Conservation (phyloP, 371 early-diverging fungal species). For the Syncephalastrum contaminatum region DNA sequence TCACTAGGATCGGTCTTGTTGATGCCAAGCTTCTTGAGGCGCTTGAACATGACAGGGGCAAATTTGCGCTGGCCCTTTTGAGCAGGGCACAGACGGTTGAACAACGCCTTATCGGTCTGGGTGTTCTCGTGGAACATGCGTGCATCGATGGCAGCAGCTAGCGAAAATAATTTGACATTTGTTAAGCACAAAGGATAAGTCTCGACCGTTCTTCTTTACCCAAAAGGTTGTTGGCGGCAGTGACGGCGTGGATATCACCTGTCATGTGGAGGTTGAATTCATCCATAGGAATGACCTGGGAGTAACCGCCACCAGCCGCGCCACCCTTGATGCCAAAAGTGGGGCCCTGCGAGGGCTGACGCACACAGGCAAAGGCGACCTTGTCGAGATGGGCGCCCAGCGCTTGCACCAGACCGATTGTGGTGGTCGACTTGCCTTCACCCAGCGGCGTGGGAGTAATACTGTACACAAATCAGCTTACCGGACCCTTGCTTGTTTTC, state of each 20-base stretch:
- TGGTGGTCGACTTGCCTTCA: conserved; percentile 97
- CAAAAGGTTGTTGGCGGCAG: conserved; percentile 92
- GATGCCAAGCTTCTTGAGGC: conserved; percentile 84
- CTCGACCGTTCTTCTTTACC: conserved; percentile 4
- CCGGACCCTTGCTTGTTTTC: not conserved
- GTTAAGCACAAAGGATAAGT: no score
- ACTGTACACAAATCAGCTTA: conserved; percentile 23
- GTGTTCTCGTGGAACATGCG: conserved; percentile 96
- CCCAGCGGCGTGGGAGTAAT: conserved; percentile 98
- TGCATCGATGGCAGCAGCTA: conserved; percentile 97
- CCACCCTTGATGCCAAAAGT: conserved; percentile 99
- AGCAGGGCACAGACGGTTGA: conserved; percentile 85
- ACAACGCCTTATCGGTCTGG: conserved; percentile 83
- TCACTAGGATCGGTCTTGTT: conserved; percentile 73
- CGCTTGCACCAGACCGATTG: conserved; percentile 93
- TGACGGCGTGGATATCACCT: conserved; percentile 96
- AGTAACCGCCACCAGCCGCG: conserved; percentile 97
- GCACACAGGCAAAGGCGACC: conserved; percentile 91
- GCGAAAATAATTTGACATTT: not conserved
- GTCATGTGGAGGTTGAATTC: conserved; percentile 98
- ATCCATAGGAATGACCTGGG: conserved; percentile 98
- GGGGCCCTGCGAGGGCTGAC: conserved; percentile 97
- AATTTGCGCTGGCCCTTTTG: conserved; percentile 83
- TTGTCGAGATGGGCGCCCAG: conserved; percentile 89
- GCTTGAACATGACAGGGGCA: conserved; percentile 82